Conservation (phyloP, 2,329 filamentous ascomycete genomes). For the Arthrobotrys musiformis region DNA sequence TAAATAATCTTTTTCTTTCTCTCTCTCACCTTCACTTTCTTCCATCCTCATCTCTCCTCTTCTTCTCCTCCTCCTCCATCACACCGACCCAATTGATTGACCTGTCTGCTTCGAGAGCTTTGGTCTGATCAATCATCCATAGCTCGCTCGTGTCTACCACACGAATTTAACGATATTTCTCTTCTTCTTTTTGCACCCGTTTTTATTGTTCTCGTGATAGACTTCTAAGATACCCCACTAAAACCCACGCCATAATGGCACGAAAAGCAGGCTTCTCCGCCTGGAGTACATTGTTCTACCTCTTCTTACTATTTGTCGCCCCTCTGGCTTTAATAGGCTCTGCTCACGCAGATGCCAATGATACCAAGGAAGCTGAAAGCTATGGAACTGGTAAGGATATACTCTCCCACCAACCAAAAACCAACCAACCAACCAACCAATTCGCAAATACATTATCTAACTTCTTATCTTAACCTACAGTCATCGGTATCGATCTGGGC, state of each 20-base stretch:
- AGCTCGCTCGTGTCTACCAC: slow-evolving; percentile 59
- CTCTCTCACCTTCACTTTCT: slow-evolving; percentile 56
- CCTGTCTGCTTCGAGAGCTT: slow-evolving; percentile 59
- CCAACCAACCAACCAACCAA: not conserved
- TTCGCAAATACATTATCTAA: not conserved
- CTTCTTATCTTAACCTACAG: slow-evolving; percentile 62
- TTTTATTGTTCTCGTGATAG: slow-evolving; percentile 2
- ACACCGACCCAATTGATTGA: slow-evolving; percentile 13
- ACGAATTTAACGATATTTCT: slow-evolving; percentile 28
- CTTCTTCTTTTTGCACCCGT: not conserved
- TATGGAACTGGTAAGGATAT: slow-evolving; percentile 74
- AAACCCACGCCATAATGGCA: slow-evolving; percentile 67
- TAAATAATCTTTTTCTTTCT: slow-evolving; percentile 58
- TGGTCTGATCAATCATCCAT: too few species aligned
- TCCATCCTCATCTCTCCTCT: not conserved
- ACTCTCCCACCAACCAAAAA: not conserved
- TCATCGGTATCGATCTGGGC: slow-evolving; percentile 95
- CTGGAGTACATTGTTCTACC: slow-evolving; percentile 89
- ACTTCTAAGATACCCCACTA: slow-evolving; percentile 37
- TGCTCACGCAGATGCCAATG: slow-evolving; percentile 75
- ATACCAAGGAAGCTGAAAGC: slow-evolving; percentile 71
- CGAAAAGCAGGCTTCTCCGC: slow-evolving; percentile 71
- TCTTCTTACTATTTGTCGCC: slow-evolving; percentile 84
- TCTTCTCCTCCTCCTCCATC: slow-evolving; percentile 55
- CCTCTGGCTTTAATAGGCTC: slow-evolving; percentile 85